These are phyloP conservation scores for Alternaria novae-zelandiae DNA, from an alignment of 2,329 filamentous ascomycete species.

Conservation along the genomic window DNA sequence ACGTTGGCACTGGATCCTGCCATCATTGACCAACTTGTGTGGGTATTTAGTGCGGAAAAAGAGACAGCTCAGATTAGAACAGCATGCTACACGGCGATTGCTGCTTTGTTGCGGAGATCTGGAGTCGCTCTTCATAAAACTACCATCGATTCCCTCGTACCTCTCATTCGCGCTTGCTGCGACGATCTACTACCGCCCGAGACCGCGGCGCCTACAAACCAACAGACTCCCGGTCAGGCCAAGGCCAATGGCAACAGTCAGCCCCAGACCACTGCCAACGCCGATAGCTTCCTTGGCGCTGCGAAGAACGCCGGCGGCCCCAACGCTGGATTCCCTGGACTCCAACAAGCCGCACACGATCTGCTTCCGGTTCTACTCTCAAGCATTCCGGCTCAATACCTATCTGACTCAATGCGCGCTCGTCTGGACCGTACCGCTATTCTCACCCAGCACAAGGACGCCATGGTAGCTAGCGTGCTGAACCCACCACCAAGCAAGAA, in stretches of 20 bases:
- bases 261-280: slow-evolving; percentile 61
- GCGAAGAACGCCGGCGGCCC: slow-evolving; percentile 39
- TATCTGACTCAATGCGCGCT: slow-evolving; percentile 74
- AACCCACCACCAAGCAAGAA: slow-evolving; percentile 72
- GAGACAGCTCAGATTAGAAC: slow-evolving; percentile 62
- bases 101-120: slow-evolving; percentile 64
- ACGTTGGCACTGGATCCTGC: slow-evolving; percentile 67
- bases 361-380: slow-evolving; percentile 70
- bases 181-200: slow-evolving; percentile 69
- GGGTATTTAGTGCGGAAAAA: slow-evolving; percentile 68
- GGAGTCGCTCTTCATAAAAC: slow-evolving; percentile 72
- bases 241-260: slow-evolving; percentile 49
- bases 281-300: slow-evolving; percentile 71
- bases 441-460: slow-evolving; percentile 69
- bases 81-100: slow-evolving; percentile 66
- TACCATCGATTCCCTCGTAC: slow-evolving; percentile 67
- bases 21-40: slow-evolving; percentile 73
- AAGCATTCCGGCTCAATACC: slow-evolving; percentile 67
- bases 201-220: slow-evolving; percentile 42
- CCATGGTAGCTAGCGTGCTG: slow-evolving; percentile 81
- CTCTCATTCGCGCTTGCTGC: slow-evolving; percentile 72
- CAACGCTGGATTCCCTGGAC: slow-evolving; percentile 49
- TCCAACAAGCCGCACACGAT: slow-evolving; percentile 63
- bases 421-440: slow-evolving; percentile 84
- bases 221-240: slow-evolving; percentile 46